Conservation (phyloP, 1,284 basidiomycete species). For the Termitomyces sp. region DNA sequence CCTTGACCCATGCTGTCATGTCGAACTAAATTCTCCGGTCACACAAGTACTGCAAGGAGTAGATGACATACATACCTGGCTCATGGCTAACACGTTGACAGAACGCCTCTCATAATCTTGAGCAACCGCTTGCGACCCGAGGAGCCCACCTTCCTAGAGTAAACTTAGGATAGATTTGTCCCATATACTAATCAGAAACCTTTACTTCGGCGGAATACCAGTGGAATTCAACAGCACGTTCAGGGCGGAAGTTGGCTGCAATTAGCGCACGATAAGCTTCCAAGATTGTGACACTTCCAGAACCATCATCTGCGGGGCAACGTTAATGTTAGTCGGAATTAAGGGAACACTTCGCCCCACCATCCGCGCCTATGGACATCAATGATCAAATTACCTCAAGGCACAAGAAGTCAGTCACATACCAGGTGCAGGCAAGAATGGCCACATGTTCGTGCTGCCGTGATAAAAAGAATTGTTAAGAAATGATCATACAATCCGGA, state of each 20-base stretch:
- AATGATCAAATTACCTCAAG: constrained; percentile 5
- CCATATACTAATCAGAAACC: constrained; percentile 6
- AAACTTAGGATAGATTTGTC: constrained; percentile 5
- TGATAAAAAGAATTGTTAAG: constrained; percentile 15
- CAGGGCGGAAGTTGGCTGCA: constrained; percentile 73
- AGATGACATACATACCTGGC: constrained; percentile 50
- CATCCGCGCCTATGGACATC: constrained; percentile 70
- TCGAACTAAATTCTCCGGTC: constrained; percentile 57
- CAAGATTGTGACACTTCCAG: constrained; percentile 88
- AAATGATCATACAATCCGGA: constrained; percentile 9
- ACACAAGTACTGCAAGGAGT: constrained; percentile 6
- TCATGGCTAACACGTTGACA: constrained; percentile 81
- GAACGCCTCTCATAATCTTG: constrained; percentile 63
- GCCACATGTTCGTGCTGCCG: constrained; percentile 77
- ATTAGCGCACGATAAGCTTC: constrained; percentile 85
- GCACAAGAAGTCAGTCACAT: constrained; percentile 21
- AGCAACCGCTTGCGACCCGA: constrained; percentile 92
- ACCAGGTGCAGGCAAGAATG: constrained; percentile 87
- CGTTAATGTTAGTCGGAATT: constrained; percentile 11
- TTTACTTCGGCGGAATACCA: constrained; percentile 89
- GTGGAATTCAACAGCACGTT: constrained; percentile 85
- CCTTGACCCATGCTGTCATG: constrained; percentile 96
- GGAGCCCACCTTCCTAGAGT: constrained; percentile 82
- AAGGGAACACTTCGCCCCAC: constrained; percentile 25
- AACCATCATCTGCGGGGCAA: constrained; percentile 70